Percentiles rank a stretch among this genome's conserved stretches.
Conservation (phyloP, 2,329 filamentous ascomycete genomes). For the Colletotrichum orchidophilum region DNA sequence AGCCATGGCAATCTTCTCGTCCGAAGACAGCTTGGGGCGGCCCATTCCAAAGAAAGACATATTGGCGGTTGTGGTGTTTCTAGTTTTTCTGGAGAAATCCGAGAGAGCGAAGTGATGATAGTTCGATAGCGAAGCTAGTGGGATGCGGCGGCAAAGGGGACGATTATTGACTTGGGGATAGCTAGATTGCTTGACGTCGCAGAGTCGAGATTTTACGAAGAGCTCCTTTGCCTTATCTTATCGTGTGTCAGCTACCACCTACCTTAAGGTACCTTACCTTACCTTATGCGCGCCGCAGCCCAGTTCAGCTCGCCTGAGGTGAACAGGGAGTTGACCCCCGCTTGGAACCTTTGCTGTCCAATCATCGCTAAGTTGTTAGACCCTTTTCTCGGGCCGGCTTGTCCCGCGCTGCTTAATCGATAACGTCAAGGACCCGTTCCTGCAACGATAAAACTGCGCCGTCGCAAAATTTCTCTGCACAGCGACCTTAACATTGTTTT, state of each 20-base stretch:
- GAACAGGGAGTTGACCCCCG: neutral
- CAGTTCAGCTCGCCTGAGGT: neutral
- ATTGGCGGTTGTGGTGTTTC: conserved; percentile 36
- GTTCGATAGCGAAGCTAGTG: neutral
- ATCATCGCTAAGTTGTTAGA: neutral
- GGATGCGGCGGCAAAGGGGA: conserved; percentile 5
- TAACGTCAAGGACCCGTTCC: conserved; percentile 7
- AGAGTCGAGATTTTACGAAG: conserved; percentile 33
- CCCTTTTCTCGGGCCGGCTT: conserved; percentile 13
- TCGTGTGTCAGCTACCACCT: neutral
- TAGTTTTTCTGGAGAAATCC: neutral
- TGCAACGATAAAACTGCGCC: conserved; percentile 11
- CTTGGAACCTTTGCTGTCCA: neutral
- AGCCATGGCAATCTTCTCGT: conserved; percentile 95
- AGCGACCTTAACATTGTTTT: rapidly evolving
- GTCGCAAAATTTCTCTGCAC: neutral
- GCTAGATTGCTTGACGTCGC: conserved; percentile 27
- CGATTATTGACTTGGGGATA: conserved; percentile 7
- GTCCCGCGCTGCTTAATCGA: conserved; percentile 22
- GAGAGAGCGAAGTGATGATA: neutral
- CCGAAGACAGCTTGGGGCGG: conserved; percentile 85
- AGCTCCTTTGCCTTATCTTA: conserved; percentile 32
- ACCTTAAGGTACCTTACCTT: too few species aligned
- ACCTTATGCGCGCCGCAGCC: neutral
- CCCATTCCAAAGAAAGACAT: conserved; percentile 61